Evolutionary conservation across 1,284 basidiomycete genomes (phyloP).

Genomic region (Stereum hirsutum): DNA sequence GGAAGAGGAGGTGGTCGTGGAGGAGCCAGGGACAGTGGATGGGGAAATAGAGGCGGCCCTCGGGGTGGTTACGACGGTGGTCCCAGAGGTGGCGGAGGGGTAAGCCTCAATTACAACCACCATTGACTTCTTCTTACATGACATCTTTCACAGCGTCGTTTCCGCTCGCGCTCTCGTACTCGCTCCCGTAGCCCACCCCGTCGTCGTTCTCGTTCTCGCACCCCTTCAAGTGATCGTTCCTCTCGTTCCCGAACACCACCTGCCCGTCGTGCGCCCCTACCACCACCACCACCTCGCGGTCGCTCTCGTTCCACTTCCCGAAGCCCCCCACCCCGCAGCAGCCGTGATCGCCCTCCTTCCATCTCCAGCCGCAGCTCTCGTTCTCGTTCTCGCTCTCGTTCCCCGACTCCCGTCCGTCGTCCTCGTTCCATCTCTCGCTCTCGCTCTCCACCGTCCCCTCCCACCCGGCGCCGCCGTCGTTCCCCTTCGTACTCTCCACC

Average conservation of each 20-base stretch:
- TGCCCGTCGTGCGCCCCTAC: constrained; percentile 17
- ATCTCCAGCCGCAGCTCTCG: constrained; percentile 11
- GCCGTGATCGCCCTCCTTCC: constrained; percentile 12
- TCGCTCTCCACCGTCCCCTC: constrained; percentile 32
- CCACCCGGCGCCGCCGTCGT: constrained; percentile 22
- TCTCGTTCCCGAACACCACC: constrained; percentile 14
- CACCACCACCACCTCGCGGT: constrained; percentile 19
- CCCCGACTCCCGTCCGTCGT: constrained; percentile 15
- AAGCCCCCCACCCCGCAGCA: constrained; percentile 17
- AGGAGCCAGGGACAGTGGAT: constrained; percentile 19
- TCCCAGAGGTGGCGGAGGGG: constrained; percentile 28
- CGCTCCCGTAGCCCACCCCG: constrained; percentile 24
- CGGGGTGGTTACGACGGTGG: constrained; percentile 21
- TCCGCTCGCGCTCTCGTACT: constrained; percentile 22
- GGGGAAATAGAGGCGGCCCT: constrained; percentile 24
- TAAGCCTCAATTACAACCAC: constrained; percentile 17
- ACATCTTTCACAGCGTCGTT: neutral
- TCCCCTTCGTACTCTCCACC: constrained; percentile 10
- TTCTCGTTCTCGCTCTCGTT: constrained; percentile 12
- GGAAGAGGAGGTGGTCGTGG: constrained; percentile 17
- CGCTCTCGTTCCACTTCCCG: constrained; percentile 24
- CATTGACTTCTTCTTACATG: neutral
- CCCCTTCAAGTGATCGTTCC: neutral
- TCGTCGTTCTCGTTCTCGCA: constrained; percentile 15
- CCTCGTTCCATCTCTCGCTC: constrained; percentile 14